These are phyloP conservation scores for Cercis canadensis DNA, from an alignment of 306 rosid genomes.

Conservation along the genomic window DNA sequence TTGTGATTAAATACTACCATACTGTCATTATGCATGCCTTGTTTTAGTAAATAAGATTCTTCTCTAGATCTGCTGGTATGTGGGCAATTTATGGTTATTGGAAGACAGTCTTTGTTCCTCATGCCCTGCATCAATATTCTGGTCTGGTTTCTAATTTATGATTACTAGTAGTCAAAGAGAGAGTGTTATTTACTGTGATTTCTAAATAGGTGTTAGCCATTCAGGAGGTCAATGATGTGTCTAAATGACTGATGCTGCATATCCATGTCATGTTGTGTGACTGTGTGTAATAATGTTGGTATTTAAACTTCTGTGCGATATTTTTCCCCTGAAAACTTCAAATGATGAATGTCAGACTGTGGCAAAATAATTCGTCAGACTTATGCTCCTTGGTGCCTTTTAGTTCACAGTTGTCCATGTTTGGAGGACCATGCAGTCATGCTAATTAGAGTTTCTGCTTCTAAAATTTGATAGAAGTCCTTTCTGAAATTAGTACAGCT, in stretches of 20 bases:
- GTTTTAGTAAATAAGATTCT: slow-evolving; percentile 13
- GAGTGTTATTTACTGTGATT: neutral
- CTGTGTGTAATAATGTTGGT: too few species aligned
- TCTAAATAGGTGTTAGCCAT: neutral
- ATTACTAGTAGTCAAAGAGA: neutral
- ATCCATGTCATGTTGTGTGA: too few species aligned
- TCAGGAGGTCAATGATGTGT: too few species aligned
- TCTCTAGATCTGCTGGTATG: slow-evolving; percentile 25
- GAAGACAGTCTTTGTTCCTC: slow-evolving; percentile 23
- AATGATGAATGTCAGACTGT: slow-evolving; percentile 2
- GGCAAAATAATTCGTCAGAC: too few species aligned
- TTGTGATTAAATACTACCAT: slow-evolving; percentile 22
- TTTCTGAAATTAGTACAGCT: slow-evolving; percentile 3
- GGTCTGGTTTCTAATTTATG: slow-evolving; percentile 14
- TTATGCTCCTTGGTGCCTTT: too few species aligned
- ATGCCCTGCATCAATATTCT: slow-evolving; percentile 3
- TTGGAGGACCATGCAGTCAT: neutral
- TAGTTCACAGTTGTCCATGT: slow-evolving; percentile 15
- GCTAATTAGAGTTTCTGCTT: slow-evolving; percentile 16
- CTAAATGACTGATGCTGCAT: too few species aligned
- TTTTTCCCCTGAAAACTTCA: neutral
- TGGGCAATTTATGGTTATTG: slow-evolving; percentile 21
- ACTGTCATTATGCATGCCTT: neutral
- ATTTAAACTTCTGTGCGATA: too few species aligned
- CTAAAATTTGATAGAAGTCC: slow-evolving; percentile 10